Conservation (phyloP, 2,329 filamentous ascomycete species). For the Sporothrix globosa region DNA sequence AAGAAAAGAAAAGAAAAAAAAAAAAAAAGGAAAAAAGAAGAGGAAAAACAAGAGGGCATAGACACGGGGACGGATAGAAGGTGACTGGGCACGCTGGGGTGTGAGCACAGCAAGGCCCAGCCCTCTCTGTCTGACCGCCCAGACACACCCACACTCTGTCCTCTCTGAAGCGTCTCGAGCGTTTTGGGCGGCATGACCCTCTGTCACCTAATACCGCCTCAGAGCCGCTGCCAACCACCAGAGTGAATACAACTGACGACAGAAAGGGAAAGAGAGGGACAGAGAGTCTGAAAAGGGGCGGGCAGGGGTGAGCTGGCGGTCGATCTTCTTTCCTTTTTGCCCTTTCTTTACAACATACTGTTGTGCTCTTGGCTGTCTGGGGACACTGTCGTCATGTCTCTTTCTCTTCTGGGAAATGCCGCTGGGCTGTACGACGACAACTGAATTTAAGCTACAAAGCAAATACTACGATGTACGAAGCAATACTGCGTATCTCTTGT, state of each 20-base stretch:
- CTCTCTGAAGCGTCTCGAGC: no score
- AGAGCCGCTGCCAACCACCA: no score
- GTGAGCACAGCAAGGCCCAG: background rate
- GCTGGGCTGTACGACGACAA: background rate
- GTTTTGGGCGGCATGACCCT: no score
- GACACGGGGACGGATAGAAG: background rate
- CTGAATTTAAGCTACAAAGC: no score
- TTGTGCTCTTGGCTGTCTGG: background rate
- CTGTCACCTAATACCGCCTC: background rate
- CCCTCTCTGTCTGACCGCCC: conserved; percentile 11
- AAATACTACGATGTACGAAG: no score
- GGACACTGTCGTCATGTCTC: background rate
- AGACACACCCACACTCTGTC: background rate
- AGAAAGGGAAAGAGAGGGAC: background rate
- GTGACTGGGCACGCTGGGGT: no score
- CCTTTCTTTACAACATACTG: background rate
- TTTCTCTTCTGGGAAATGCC: conserved; percentile 4
- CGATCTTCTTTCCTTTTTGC: conserved; percentile 14
- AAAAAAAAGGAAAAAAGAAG: background rate
- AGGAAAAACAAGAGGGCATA: no score
- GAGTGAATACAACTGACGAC: background rate
- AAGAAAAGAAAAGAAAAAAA: background rate
- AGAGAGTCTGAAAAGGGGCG: conserved; percentile 1
- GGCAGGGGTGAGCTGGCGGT: conserved; percentile 6
- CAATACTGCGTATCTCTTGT: no score